Conservation (phyloP, 2,329 filamentous ascomycete species). For the Pseudonectria foliicola region DNA sequence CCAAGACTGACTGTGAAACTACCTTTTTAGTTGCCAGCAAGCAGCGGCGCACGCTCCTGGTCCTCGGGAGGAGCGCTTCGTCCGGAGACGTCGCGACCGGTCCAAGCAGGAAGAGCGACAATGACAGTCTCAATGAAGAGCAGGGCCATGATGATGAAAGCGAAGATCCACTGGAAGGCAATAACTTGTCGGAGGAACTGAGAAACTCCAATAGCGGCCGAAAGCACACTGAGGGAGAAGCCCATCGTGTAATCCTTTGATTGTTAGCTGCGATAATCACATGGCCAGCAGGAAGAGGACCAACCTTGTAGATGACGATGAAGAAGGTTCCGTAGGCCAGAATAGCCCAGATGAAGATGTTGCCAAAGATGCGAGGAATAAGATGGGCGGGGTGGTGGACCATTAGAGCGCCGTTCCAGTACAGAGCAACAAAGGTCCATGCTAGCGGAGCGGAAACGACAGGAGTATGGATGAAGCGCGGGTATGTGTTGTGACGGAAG, state of each 20-base stretch:
- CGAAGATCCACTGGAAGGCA: constrained; percentile 88
- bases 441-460: constrained; percentile 69
- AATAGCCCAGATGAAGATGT: constrained; percentile 82
- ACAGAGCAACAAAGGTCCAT: constrained; percentile 80
- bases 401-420: constrained; percentile 83
- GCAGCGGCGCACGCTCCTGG: constrained; percentile 54
- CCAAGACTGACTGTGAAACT: neutral
- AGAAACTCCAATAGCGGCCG: constrained; percentile 67
- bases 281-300: constrained; percentile 8
- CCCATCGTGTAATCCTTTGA: constrained; percentile 65
- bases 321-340: constrained; percentile 72
- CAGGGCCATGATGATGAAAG: constrained; percentile 71
- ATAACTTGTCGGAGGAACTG: constrained; percentile 69
- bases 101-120: constrained; percentile 57
- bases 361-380: constrained; percentile 71
- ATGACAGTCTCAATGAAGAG: constrained; percentile 63
- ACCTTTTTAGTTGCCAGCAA: constrained; percentile 37
- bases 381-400: constrained; percentile 60
- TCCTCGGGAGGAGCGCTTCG: constrained; percentile 37
- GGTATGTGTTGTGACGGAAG: constrained; percentile 67
- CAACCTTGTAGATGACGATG: constrained; percentile 63
- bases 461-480: constrained; percentile 68
- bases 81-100: constrained; percentile 50
- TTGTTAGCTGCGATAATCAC: constrained; percentile 8
- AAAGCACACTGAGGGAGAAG: constrained; percentile 66